Base-by-base conservation (phyloP, 2,329 filamentous ascomycete species). In the Botrytis tulipae region DNA sequence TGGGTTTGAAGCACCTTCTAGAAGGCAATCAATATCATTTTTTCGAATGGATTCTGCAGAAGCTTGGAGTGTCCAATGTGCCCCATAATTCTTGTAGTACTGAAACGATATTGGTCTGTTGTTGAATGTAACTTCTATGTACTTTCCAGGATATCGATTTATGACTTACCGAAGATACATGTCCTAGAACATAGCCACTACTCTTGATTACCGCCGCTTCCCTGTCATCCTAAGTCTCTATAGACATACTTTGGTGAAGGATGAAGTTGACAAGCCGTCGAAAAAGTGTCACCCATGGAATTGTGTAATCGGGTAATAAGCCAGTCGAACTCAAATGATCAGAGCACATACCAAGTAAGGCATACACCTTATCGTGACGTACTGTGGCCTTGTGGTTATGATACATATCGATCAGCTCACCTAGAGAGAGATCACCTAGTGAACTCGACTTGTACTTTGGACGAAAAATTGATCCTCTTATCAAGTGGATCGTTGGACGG, bases 341-440 rank as follows among this genome's bases (percentile, higher is more conserved):
- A 10, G 37, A 70, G 54, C 67, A n/a, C 67, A 61, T 61, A 20
- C 68, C 22, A 20, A 70, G 40, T 4, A 70, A 70, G 35, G 54
- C 51, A 61, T 62, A 70, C 1, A 61, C 22, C 40, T 70, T 46
- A n/a, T 61, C 54, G 14, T 60, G 54, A 5, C 14, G 40, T 12
- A 35, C 18, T 1, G 40, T 70, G 16, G 29, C 40, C 6, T 46
- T 35, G 22, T 37, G 29, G 3, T 4, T 37, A 61, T 70, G 32
- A 14, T 35, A 44, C 40, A 44, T 61, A 20, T 54, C 46, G 1
- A 54, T 14, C 3, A 54, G 32, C 25, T 40, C 65, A 29, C 14
- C 16, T 12, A 67, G 8, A 10, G 46, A 54, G 9, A 54, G 46
- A 5, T 40, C 9, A 1, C 14, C 32, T 48, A 12, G 22, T n/a